Evolutionary conservation across 495 filamentous ascomycete species (phyloP).

Genomic region (Talaromyces ruber): DNA sequence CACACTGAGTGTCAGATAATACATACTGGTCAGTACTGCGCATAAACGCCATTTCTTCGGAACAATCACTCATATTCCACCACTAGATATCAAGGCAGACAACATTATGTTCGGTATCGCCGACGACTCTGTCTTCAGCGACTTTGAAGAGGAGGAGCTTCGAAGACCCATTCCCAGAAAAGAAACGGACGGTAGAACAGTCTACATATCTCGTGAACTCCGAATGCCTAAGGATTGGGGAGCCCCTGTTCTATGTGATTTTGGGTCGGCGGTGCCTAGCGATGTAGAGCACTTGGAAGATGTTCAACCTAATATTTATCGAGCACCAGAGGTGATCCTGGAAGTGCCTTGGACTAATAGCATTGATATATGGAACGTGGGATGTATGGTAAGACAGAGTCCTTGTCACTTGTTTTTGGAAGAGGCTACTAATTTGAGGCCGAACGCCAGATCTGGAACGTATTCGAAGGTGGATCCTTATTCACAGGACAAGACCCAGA

Average conservation of each 20-base stretch:
- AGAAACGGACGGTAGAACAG: constrained; percentile 12
- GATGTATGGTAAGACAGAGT: constrained; percentile 15
- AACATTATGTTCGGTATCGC: constrained; percentile 31
- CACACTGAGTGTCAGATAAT: constrained; percentile 28
- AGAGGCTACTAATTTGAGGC: background rate
- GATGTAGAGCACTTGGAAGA: constrained; percentile 11
- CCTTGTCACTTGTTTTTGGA: background rate
- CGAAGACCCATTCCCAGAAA: constrained; percentile 24
- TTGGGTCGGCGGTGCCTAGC: constrained; percentile 26
- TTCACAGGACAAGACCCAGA: constrained; percentile 16
- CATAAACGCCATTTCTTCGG: background rate
- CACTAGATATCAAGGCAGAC: constrained; percentile 33
- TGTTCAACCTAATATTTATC: constrained; percentile 27
- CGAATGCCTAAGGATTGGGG: constrained; percentile 14
- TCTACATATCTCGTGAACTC: constrained; percentile 24
- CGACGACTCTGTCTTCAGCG: constrained; percentile 23
- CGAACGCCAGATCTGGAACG: constrained; percentile 17
- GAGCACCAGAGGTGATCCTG: constrained; percentile 30
- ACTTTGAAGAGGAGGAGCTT: constrained; percentile 17
- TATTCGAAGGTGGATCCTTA: constrained; percentile 17
- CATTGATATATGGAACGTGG: constrained; percentile 34
- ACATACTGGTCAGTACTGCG: constrained; percentile 22
- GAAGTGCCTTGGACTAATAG: constrained; percentile 25
- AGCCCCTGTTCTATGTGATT: constrained; percentile 26
- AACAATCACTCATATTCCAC: background rate